Percentiles rank a stretch among this genome's conserved stretches.
Evolutionary conservation across 2,329 filamentous ascomycete genomes (phyloP).

Genomic region (Pseudogymnoascus sp.): DNA sequence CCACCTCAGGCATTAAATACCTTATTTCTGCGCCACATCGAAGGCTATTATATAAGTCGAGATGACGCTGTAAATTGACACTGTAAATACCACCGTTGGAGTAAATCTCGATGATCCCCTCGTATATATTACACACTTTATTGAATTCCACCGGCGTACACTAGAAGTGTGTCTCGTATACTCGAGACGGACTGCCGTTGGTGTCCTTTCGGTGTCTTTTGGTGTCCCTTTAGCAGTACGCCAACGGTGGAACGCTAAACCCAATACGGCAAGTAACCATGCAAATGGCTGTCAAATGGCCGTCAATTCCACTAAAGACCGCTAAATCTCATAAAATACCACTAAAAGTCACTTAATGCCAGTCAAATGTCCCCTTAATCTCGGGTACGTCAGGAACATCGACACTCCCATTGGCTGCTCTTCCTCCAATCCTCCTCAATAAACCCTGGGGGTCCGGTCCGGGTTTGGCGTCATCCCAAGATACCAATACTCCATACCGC

Average conservation of each 20-base stretch:
- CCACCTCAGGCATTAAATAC: background rate
- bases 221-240: background rate
- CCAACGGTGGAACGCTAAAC: background rate
- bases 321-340: background rate
- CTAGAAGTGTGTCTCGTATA: background rate
- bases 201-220: background rate
- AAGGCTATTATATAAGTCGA: background rate
- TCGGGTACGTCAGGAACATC: conserved; percentile 1
- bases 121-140: conserved; percentile 2
- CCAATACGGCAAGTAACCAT: background rate
- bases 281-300: conserved; percentile 2
- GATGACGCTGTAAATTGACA: background rate
- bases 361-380: background rate
- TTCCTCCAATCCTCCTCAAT: background rate
- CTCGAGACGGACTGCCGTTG: background rate
- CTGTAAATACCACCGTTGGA: background rate
- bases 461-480: background rate
- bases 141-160: background rate
- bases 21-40: background rate
- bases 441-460: background rate
- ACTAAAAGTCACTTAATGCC: background rate
- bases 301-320: background rate
- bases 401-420: background rate
- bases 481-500: background rate
- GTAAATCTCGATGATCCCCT: background rate